Evolutionary conservation across 805 yeast genomes (phyloP).

Genomic region (Candida verbasci): DNA sequence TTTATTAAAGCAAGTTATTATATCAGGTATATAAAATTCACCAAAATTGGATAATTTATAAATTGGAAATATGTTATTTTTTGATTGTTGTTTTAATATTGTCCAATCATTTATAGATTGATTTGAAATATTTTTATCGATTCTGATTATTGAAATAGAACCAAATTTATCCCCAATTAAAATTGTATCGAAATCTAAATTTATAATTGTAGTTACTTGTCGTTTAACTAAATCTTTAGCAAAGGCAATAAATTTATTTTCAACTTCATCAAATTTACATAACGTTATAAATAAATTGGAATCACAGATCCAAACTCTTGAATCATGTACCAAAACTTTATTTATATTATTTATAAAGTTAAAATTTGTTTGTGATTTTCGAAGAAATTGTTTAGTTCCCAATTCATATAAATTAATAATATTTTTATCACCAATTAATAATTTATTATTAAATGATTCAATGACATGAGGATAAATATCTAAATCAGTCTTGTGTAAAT

Average conservation of each 20-base stretch:
- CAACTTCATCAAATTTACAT: conserved; percentile 45
- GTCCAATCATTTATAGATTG: conserved; percentile 48
- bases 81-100: conserved; percentile 17
- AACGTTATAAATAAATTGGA: conserved; percentile 54
- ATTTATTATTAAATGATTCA: conserved; percentile 47
- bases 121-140: conserved; percentile 47
- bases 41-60: conserved; percentile 46
- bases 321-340: conserved; percentile 49
- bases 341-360: conserved; percentile 46
- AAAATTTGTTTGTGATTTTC: conserved; percentile 52
- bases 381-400: conserved; percentile 75
- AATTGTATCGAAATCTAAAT: conserved; percentile 72
- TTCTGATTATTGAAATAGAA: conserved; percentile 62
- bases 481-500: conserved; percentile 58
- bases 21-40: conserved; percentile 67
- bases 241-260: conserved; percentile 54
- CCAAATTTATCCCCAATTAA: conserved; percentile 89
- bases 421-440: conserved; percentile 56
- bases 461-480: conserved; percentile 47
- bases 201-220: conserved; percentile 54
- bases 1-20: conserved; percentile 56
- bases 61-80: conserved; percentile 41
- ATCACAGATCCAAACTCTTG: conserved; percentile 69
- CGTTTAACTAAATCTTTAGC: conserved; percentile 68
- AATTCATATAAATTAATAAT: conserved; percentile 59